These are phyloP conservation scores for Protea cynaroides DNA, from an alignment of 164 flowering plant species.

Conservation along the genomic window DNA sequence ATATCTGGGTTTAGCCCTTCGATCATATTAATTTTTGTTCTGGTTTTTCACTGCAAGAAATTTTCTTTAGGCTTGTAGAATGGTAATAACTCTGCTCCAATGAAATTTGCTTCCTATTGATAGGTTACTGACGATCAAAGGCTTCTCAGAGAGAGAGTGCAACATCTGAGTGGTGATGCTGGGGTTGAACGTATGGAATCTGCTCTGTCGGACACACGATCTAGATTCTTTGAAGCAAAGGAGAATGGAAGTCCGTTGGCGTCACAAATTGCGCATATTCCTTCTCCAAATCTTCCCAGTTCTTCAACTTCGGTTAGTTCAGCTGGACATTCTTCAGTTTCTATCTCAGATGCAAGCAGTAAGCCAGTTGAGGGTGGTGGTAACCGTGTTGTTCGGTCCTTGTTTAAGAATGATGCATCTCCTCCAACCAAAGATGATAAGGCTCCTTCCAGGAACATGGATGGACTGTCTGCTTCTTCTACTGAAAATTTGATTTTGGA, in stretches of 20 bases:
- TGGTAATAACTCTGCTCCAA: not conserved
- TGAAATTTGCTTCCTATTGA: slow-evolving; percentile 11
- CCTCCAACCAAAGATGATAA: slow-evolving; percentile 15
- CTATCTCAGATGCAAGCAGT: slow-evolving; percentile 21
- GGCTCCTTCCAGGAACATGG: slow-evolving; percentile 20
- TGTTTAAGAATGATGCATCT: no score
- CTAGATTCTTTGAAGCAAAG: slow-evolving; percentile 58
- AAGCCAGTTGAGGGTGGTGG: slow-evolving; percentile 12
- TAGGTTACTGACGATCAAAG: slow-evolving; percentile 86
- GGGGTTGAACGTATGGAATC: slow-evolving; percentile 83
- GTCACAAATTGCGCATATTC: slow-evolving; percentile 32
- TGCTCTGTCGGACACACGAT: slow-evolving; percentile 69
- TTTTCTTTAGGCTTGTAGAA: not conserved
- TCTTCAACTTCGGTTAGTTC: no score
- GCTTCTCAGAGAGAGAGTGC: slow-evolving; percentile 82
- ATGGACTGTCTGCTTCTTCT: slow-evolving; percentile 19
- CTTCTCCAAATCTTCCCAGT: no score
- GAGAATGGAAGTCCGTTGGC: slow-evolving; percentile 49
- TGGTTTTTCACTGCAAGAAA: not conserved
- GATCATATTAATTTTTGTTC: not conserved
- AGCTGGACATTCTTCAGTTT: slow-evolving; percentile 20
- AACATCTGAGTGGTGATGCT: slow-evolving; percentile 83
- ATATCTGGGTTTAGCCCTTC: no score
- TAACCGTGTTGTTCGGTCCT: slow-evolving; percentile 57
- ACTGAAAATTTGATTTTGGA: slow-evolving; percentile 36